Conservation (phyloP, 345 rosid species). For the Dipteronia dyeriana region DNA sequence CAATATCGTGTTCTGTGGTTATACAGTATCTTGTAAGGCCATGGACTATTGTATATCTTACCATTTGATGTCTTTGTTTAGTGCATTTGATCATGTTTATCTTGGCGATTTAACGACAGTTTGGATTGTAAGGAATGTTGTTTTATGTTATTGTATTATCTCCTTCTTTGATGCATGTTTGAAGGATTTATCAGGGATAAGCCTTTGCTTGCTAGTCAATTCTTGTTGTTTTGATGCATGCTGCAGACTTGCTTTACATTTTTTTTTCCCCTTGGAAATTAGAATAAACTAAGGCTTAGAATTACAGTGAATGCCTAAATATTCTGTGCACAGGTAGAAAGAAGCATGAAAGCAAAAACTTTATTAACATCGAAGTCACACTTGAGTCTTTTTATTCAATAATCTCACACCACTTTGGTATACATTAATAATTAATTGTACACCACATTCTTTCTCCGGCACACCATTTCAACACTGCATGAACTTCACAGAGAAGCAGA, state of each 20-base stretch:
- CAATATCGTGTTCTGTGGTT: background rate
- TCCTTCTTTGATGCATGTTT: background rate
- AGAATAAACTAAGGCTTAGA: no score
- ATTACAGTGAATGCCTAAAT: no score
- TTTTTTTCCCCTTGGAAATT: background rate
- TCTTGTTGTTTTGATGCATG: background rate
- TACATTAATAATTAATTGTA: background rate
- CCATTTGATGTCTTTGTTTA: no score
- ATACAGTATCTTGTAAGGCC: background rate
- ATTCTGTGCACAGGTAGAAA: no score
- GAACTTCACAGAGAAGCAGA: constrained; percentile 28
- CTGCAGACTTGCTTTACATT: background rate
- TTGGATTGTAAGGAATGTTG: no score
- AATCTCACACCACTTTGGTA: background rate
- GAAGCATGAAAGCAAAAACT: background rate
- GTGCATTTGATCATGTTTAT: no score
- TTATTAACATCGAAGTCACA: background rate
- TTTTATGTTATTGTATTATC: no score
- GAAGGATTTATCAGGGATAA: constrained; percentile 4
- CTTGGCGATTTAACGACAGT: no score
- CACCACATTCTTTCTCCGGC: constrained; percentile 28
- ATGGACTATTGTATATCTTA: background rate
- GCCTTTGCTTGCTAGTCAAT: background rate
- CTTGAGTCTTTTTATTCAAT: background rate
- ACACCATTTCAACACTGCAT: background rate